Evolutionary conservation across 768 basidiomycete species (phyloP), one percentile per base, ranked within the genome.

Genomic region (Trametes punicea): DNA sequence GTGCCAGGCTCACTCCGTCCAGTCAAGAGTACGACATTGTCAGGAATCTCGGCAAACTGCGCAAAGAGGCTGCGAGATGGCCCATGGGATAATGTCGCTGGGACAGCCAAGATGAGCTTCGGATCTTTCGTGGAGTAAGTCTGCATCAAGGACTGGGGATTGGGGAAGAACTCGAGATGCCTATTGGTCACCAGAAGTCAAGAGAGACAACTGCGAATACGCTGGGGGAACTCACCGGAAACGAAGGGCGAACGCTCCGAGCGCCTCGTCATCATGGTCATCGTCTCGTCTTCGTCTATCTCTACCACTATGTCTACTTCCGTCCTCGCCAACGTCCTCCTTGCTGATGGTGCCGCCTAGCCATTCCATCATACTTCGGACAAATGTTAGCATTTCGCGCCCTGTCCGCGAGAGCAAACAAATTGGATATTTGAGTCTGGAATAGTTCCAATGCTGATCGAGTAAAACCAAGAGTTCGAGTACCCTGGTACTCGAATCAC

Each of bases 341-440:
- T 93, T 93, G 64, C 87, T 91, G 50, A 97, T 85, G 13, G 91
- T 93, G 1, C 97, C 96, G 9, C 97, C 97, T 60, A 99, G 83
- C 93, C 95, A 98, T 69, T 98, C 97, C 83, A 97, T 96, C 90
- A 98, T 88, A 76, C 91, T 95, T 56, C 94, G 76, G 25, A 97
- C 91, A 66, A 94, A 93, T 1, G 90, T 88, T 31, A 97, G 72
- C 88, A 97, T 96, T 71, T 99, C 96, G 58, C 87, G 82, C 2
- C 88, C 93, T 6, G 93, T 95, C 30, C 87, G 81, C 45, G 90
- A 90, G 34, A 98, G 80, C n/a, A 99, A 81, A 69, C 96, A 98
- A 31, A 99, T 90, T 0, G 96, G 97, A 70, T 80, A 90, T 68
- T 82, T 82, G 46, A 88, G 81, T 40, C 84, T 82, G 0, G 90